phyloP scores from a whole-genome alignment of 306 rosid genomes.

The Casuarina glauca region DNA sequence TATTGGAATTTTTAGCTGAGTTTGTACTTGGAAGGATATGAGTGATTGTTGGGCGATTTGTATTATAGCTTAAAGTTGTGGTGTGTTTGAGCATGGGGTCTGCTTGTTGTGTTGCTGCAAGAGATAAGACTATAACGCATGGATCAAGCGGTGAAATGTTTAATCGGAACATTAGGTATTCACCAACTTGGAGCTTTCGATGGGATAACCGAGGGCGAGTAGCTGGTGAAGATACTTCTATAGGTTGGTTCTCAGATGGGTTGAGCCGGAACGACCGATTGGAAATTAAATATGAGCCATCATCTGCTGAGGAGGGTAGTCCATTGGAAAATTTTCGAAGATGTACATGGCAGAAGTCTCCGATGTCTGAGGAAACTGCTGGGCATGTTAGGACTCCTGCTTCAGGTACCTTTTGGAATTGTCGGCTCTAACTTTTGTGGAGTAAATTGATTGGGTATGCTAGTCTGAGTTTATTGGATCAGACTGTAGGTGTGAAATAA shows the following conservation, averaged over 20 bases:
- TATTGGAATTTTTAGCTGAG: slow-evolving; percentile 19
- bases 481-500: not conserved
- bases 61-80: slow-evolving; percentile 3
- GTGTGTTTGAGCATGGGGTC: slow-evolving; percentile 48
- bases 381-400: slow-evolving; percentile 37
- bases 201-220: slow-evolving; percentile 69
- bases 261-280: slow-evolving; percentile 45
- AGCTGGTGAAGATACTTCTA: slow-evolving; percentile 55
- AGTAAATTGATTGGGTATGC: not conserved
- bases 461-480: not conserved
- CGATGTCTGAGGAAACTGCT: slow-evolving; percentile 36
- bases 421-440: too few relatives aligned
- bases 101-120: slow-evolving; percentile 61
- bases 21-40: slow-evolving; percentile 25
- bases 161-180: slow-evolving; percentile 50
- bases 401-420: slow-evolving; percentile 37
- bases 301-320: slow-evolving; percentile 54
- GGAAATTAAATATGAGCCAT: slow-evolving; percentile 46
- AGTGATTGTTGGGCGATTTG: slow-evolving; percentile 16
- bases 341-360: slow-evolving; percentile 35
- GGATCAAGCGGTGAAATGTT: slow-evolving; percentile 45
- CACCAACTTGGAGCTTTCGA: slow-evolving; percentile 64
- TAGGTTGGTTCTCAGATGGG: slow-evolving; percentile 52
- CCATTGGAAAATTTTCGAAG: slow-evolving; percentile 38
- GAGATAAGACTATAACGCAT: slow-evolving; percentile 52